Conservation (phyloP, 768 basidiomycete species). For the Mycena sanguinolenta region DNA sequence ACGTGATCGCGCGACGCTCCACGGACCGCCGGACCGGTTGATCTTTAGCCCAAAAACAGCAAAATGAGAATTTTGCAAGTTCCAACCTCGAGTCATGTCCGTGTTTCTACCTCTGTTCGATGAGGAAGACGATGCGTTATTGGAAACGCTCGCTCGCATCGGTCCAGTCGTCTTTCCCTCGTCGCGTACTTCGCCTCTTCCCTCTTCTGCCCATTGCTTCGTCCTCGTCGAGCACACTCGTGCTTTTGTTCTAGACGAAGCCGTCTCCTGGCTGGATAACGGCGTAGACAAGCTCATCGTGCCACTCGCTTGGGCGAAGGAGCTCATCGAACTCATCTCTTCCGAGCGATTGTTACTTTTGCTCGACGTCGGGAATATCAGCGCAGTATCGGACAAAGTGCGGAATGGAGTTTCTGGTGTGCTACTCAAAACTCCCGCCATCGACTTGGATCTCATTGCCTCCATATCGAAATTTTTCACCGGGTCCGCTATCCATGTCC, state of each 20-base stretch:
- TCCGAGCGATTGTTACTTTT: constrained; percentile 81
- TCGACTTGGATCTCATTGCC: constrained; percentile 82
- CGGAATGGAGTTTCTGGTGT: constrained; percentile 84
- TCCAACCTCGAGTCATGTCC: constrained; percentile 49
- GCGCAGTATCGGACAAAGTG: constrained; percentile 81
- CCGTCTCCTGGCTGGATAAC: constrained; percentile 77
- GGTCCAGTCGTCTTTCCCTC: constrained; percentile 78
- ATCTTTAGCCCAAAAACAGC: background rate
- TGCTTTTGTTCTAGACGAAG: constrained; percentile 63
- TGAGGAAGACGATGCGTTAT: constrained; percentile 59
- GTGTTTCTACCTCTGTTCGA: constrained; percentile 76
- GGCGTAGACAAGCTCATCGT: constrained; percentile 88
- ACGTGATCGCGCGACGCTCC: too few relatives aligned
- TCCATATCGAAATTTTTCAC: constrained; percentile 84
- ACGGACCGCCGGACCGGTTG: background rate
- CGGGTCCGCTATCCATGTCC: constrained; percentile 72
- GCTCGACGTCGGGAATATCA: constrained; percentile 79
- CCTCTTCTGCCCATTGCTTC: constrained; percentile 57
- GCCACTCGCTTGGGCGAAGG: constrained; percentile 73
- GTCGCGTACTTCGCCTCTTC: constrained; percentile 45
- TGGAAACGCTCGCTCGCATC: constrained; percentile 76
- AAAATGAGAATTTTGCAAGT: background rate
- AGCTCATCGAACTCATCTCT: constrained; percentile 76
- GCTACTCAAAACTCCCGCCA: constrained; percentile 78
- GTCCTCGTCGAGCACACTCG: constrained; percentile 68